Evolutionary conservation across 1,284 basidiomycete species (phyloP).

Genomic region (Athelia sp.): DNA sequence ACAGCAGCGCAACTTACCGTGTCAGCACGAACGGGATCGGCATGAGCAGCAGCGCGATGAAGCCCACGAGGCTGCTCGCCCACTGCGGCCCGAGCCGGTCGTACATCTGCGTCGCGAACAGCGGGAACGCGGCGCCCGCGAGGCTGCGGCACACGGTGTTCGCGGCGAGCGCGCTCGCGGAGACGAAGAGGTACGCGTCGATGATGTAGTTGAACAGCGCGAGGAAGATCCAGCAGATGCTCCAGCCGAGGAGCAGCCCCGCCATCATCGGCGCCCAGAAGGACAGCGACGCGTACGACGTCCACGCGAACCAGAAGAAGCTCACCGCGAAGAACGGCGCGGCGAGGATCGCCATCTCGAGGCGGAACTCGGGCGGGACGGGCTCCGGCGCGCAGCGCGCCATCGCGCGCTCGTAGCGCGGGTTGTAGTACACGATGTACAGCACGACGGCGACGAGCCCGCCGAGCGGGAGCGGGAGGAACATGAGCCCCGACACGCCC

Average conservation of each 20-base stretch:
- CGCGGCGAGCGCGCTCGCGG: slow-evolving; percentile 56
- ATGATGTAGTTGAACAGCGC: slow-evolving; percentile 54
- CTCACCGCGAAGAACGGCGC: slow-evolving; percentile 52
- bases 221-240: slow-evolving; percentile 56
- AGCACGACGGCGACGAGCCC: slow-evolving; percentile 37
- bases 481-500: slow-evolving; percentile 47
- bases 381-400: slow-evolving; percentile 42
- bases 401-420: slow-evolving; percentile 42
- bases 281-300: slow-evolving; percentile 22
- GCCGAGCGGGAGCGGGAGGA: slow-evolving; percentile 51
- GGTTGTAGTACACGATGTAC: slow-evolving; percentile 51
- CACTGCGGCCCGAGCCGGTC: slow-evolving; percentile 41
- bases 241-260: slow-evolving; percentile 46
- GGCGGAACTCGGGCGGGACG: slow-evolving; percentile 64
- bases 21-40: slow-evolving; percentile 51
- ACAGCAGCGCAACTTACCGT: no score
- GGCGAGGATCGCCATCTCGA: slow-evolving; percentile 49
- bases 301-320: slow-evolving; percentile 64
- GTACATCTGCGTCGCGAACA: slow-evolving; percentile 56
- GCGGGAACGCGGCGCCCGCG: slow-evolving; percentile 56
- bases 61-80: slow-evolving; percentile 54
- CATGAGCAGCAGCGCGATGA: slow-evolving; percentile 42
- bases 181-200: slow-evolving; percentile 50
- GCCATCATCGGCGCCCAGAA: slow-evolving; percentile 56
- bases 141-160: slow-evolving; percentile 50